These are phyloP conservation scores for Spathaspora hagerdaliae DNA, from an alignment of 805 yeast species.

Conservation along the genomic window DNA sequence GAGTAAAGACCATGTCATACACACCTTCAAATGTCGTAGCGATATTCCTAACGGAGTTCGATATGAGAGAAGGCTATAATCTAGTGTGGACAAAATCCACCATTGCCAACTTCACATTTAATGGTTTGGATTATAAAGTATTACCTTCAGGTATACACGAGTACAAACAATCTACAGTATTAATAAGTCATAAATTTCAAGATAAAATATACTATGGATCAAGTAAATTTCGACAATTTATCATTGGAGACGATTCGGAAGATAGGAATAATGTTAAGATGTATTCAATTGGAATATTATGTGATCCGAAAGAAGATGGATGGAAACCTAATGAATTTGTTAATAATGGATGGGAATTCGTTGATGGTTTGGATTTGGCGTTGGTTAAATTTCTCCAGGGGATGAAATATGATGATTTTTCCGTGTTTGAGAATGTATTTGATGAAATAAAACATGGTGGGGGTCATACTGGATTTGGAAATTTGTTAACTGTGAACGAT, in stretches of 20 bases:
- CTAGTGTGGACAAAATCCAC: slow-evolving; percentile 31
- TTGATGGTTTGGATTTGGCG: slow-evolving; percentile 21
- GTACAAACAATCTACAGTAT: slow-evolving; percentile 22
- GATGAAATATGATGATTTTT: slow-evolving; percentile 14
- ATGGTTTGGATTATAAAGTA: slow-evolving; percentile 35
- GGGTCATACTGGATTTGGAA: not conserved
- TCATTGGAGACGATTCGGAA: slow-evolving; percentile 1
- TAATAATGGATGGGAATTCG: slow-evolving; percentile 37
- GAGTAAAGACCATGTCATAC: not conserved
- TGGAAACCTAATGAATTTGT: slow-evolving; percentile 37
- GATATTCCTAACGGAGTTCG: slow-evolving; percentile 34
- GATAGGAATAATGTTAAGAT: slow-evolving; percentile 29
- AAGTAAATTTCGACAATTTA: slow-evolving; percentile 26
- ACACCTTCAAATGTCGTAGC: slow-evolving; percentile 25
- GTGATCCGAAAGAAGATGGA: slow-evolving; percentile 19
- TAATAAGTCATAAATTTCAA: slow-evolving; percentile 23
- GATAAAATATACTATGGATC: slow-evolving; percentile 30
- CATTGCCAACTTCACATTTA: slow-evolving; percentile 13
- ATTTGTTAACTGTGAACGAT: not conserved
- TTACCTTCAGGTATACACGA: slow-evolving; percentile 42
- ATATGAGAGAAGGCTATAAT: slow-evolving; percentile 31
- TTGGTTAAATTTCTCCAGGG: slow-evolving; percentile 17
- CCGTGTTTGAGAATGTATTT: slow-evolving; percentile 14
- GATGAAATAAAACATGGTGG: slow-evolving; percentile 4
- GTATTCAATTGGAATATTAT: slow-evolving; percentile 36